phyloP scores from a whole-genome alignment of 352 stramenopile genomes.

The Phytophthora palmivora region DNA sequence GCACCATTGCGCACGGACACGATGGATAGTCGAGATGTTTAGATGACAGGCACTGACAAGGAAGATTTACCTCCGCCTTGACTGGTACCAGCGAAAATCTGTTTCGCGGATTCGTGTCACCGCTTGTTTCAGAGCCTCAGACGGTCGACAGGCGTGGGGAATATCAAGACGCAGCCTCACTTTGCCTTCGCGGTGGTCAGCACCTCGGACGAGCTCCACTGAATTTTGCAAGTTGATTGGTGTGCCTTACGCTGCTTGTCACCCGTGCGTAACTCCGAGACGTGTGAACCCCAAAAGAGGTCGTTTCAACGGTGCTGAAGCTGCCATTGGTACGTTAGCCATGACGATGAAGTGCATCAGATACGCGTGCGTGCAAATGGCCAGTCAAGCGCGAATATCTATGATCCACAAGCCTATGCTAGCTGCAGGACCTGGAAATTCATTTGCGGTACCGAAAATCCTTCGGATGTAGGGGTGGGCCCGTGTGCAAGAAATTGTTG shows the following conservation, averaged over 20 bases:
- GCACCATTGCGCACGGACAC: conserved; percentile 27
- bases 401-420: neutral
- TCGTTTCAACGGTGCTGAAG: neutral
- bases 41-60: conserved; percentile 6
- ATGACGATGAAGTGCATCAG: neutral
- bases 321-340: neutral
- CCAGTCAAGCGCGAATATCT: conserved; percentile 3
- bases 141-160: too few relatives aligned
- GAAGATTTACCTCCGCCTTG: too few relatives aligned
- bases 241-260: too few relatives aligned
- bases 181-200: too few relatives aligned
- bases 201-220: too few relatives aligned
- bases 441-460: conserved; percentile 1
- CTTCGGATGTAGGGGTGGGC: neutral
- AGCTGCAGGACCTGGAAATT: conserved; percentile 8
- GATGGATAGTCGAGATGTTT: conserved; percentile 11
- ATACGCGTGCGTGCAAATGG: conserved; percentile 5
- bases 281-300: conserved; percentile 12
- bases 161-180: too few relatives aligned
- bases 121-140: too few relatives aligned
- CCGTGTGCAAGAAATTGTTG: neutral
- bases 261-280: too few relatives aligned
- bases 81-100: too few relatives aligned
- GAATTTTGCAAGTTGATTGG: too few relatives aligned
- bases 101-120: too few relatives aligned